Base-by-base conservation (phyloP, 768 basidiomycete species). In the Dioszegia aurantiaca region DNA sequence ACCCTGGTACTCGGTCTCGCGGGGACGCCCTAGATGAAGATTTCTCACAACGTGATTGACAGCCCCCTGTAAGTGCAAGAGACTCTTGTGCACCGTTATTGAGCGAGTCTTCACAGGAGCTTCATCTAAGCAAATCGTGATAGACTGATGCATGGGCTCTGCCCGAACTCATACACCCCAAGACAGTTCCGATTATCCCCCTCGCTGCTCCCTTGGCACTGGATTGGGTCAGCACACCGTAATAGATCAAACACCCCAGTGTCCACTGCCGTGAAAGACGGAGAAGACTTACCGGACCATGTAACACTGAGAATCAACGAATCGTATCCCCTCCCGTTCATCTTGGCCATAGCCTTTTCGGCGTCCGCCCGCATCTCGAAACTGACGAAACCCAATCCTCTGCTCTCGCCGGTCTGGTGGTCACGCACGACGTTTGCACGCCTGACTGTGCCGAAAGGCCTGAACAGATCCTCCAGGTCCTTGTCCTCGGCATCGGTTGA, bases 381-480 rank as follows among this genome's bases (percentile, higher is more conserved):
- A 75, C 87, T 90, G 55, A 99, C 93, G 68, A 98, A 98, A 16
- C 93, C 94, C 75, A 94, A 95, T 47, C 94, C 94, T 78, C 94
- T 95, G 57, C 92, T 92, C 21, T 87, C 83, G 44, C 93, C 90
- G 9, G 94, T 97, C 69, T 95, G 93, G 53, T 90, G 82, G 75
- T 99, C 95, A 43, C 89, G 82, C 24, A 94, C 95, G 45, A 99
- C 88, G 77, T 92, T 97, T 51, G 97, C 91, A 53, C 95, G 80
- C 31, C 85, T 86, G 33, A 93, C 87, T 16, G 87, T 82, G 0
- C 91, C 41, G 77, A 98, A 95, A 49, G 85, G 84, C 37, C 56
- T 57, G 75, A 99, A 98, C 36, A 99, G 81, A 21, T 91, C 92
- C 55, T 93, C 86, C 24, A 99, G 80, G 78, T 99, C 95, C 71